Evolutionary conservation across 1,284 basidiomycete species (phyloP).

Genomic region (Coniferiporia sulphurascens): DNA sequence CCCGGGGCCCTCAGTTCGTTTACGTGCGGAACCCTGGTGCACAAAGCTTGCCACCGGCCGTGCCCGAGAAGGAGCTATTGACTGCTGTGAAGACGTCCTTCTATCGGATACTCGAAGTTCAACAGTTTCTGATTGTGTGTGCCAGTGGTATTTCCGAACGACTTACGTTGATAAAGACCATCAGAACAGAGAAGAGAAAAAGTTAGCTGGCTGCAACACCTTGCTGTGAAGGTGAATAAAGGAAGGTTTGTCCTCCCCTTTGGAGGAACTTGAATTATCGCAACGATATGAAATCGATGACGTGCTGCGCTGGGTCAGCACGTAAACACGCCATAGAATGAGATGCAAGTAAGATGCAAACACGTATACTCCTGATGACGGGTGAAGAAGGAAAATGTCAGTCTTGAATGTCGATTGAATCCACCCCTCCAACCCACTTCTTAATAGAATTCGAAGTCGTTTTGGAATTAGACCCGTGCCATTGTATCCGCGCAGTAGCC

Average conservation of each 20-base stretch:
- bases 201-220: too few relatives aligned
- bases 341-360: neutral
- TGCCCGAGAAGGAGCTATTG: neutral
- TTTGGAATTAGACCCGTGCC: neutral
- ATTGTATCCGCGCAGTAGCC: neutral
- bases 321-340: neutral
- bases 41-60: neutral
- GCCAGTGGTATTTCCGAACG: neutral
- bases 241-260: neutral
- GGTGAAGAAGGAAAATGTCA: too few relatives aligned
- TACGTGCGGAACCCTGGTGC: neutral
- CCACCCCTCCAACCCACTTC: too few relatives aligned
- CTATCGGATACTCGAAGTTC: neutral
- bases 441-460: neutral
- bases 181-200: too few relatives aligned
- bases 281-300: constrained; percentile 12
- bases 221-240: neutral
- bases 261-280: neutral
- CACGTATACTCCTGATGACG: too few relatives aligned
- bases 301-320: neutral
- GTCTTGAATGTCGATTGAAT: too few relatives aligned
- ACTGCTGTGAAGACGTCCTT: neutral
- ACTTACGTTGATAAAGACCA: too few relatives aligned
- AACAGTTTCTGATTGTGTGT: neutral
- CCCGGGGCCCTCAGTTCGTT: neutral